phyloP scores from a whole-genome alignment of 805 yeast species.

The Suhomyces sp. region DNA sequence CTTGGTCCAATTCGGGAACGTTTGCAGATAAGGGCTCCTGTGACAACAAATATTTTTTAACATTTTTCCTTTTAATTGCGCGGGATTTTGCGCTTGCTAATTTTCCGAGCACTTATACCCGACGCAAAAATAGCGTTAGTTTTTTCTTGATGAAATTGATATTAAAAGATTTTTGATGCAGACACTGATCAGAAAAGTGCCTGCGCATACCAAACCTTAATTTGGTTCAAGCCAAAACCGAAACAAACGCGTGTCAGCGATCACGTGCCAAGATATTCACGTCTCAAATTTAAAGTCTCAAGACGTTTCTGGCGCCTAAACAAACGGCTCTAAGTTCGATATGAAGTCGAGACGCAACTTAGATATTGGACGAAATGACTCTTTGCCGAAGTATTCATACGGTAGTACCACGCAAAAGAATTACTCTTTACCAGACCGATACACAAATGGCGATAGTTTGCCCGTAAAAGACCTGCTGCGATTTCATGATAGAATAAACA shows the following conservation, averaged over 20 bases:
- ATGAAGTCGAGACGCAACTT: neutral
- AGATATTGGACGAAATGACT: neutral
- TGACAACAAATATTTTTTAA: neutral
- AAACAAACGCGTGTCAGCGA: neutral
- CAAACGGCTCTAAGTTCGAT: neutral
- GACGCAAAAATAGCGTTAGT: neutral
- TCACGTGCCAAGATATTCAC: neutral
- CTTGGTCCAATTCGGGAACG: neutral
- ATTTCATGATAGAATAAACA: neutral
- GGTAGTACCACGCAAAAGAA: neutral
- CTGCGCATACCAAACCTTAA: neutral
- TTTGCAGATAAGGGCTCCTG: neutral
- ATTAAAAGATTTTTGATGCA: neutral
- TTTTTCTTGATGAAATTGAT: neutral
- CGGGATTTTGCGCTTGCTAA: neutral
- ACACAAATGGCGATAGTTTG: neutral
- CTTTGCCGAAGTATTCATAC: neutral
- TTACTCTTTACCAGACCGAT: neutral
- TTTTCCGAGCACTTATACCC: neutral
- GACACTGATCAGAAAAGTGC: neutral
- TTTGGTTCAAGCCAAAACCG: neutral
- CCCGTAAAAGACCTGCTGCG: neutral
- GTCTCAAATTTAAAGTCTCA: neutral
- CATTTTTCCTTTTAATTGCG: neutral
- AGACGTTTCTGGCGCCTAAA: neutral